Evolutionary conservation across 1,139 yeast genomes (phyloP), one percentile per base, ranked within the genome.

Genomic region (Kodamaea suecica): DNA sequence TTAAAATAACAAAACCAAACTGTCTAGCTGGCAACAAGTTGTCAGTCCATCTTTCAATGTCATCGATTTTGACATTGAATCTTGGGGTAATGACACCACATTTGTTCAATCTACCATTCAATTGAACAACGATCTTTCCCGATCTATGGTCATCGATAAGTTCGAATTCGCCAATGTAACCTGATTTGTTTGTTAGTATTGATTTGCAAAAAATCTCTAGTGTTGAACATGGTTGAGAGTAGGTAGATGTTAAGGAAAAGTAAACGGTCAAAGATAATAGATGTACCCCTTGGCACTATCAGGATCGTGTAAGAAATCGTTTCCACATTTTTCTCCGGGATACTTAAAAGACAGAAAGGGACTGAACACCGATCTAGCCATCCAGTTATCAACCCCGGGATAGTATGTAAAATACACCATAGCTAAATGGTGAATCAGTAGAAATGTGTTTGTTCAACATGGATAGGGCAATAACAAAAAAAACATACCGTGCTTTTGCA

Each of bases 71-170:
- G 61, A 90, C 92, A 76, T 90, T 90, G 78, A 87, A 90, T 78
- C 97, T 87, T 72, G 97, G 97, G 45, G 95, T 85, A 63, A 90
- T 88, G 49, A 90, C 97, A 76, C 97, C 97, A 70, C 95, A 87
- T 76, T 90, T 90, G 88, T 90, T 90, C 63, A 90, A 80, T 78
- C 97, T 87, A 68, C 97, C 97, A 76, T 86, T 90, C 59, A 90
- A 78, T 74, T 87, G 96, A 54, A 90, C 87, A 45, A 92, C 97
- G 53, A 90, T 85, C 78, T 90, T 90, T 59, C 97, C 97, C 34
- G 97, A 84, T 80, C 97, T 86, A 86, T 90, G 97, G 77, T 90
- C 97, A 64, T 90, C 97, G 58, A 90, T 90, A 78, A 83, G 87
- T 78, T 90, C 97, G 66, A 92, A 92, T 73, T 92, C 98, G 59